These are phyloP conservation scores for Fusarium lateritium DNA, from an alignment of 2,329 filamentous ascomycete genomes.

Conservation along the genomic window DNA sequence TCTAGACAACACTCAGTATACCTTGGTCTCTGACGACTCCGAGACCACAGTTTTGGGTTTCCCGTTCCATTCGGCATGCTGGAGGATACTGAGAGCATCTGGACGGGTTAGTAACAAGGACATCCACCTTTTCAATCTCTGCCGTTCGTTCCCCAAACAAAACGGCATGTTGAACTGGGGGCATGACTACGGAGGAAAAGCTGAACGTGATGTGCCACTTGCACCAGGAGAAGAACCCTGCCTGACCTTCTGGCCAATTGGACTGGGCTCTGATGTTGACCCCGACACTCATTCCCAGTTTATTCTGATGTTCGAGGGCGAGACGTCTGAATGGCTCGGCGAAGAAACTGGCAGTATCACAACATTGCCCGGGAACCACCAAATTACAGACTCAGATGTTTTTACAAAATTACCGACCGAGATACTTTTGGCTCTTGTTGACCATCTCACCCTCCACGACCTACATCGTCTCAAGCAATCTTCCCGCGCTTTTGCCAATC, in stretches of 20 bases:
- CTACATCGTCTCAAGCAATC: background rate
- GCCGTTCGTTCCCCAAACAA: background rate
- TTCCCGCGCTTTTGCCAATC: background rate
- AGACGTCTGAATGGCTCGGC: fast-evolving
- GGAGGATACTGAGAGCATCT: background rate
- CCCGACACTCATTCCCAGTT: background rate
- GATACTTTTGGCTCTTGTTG: background rate
- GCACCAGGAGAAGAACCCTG: slow-evolving; percentile 1
- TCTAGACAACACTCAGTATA: background rate
- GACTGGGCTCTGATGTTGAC: background rate
- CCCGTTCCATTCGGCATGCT: slow-evolving; percentile 7
- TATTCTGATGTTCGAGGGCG: background rate
- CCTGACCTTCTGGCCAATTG: background rate
- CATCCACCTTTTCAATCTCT: slow-evolving; percentile 3
- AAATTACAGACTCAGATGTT: background rate
- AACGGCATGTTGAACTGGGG: slow-evolving; percentile 6
- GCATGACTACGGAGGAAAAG: background rate
- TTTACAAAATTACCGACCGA: background rate
- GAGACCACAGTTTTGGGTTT: background rate
- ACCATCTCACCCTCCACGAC: background rate
- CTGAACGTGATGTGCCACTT: background rate
- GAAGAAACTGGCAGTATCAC: too few relatives aligned
- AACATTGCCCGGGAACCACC: background rate
- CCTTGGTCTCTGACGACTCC: background rate
- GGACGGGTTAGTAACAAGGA: background rate